Conservation (phyloP, 306 rosid species). For the Casuarina equisetifolia region DNA sequence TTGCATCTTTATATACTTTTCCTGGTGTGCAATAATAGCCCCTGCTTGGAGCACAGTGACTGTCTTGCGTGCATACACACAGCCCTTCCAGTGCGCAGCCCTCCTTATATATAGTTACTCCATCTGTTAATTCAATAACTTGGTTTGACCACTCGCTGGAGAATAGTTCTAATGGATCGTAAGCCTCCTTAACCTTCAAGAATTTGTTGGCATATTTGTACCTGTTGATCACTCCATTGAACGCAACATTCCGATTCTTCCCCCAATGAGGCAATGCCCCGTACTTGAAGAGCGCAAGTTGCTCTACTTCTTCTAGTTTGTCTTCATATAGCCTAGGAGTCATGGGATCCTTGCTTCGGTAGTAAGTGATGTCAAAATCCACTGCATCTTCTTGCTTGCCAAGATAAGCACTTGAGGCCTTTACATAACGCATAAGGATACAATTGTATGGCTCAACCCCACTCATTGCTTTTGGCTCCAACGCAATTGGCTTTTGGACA, state of each 20-base stretch:
- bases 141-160: conserved; percentile 75
- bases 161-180: conserved; percentile 38
- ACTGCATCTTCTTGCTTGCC: no score
- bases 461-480: conserved; percentile 57
- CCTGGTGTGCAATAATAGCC: conserved; percentile 61
- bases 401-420: conserved; percentile 20
- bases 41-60: conserved; percentile 63
- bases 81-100: conserved; percentile 73
- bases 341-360: conserved; percentile 38
- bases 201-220: no score
- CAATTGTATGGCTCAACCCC: conserved; percentile 67
- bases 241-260: conserved; percentile 61
- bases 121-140: conserved; percentile 46
- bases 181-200: no score
- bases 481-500: conserved; percentile 37
- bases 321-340: conserved; percentile 68
- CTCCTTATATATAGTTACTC: conserved; percentile 34
- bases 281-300: conserved; percentile 64
- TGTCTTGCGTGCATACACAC: conserved; percentile 52
- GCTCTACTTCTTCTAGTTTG: conserved; percentile 75
- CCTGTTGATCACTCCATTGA: background rate
- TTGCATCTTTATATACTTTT: conserved; percentile 49
- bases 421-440: conserved; percentile 70
- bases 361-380: no score
- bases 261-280: conserved; percentile 83